Conservation (phyloP, 768 basidiomycete species). For the Agrocybe praecox region DNA sequence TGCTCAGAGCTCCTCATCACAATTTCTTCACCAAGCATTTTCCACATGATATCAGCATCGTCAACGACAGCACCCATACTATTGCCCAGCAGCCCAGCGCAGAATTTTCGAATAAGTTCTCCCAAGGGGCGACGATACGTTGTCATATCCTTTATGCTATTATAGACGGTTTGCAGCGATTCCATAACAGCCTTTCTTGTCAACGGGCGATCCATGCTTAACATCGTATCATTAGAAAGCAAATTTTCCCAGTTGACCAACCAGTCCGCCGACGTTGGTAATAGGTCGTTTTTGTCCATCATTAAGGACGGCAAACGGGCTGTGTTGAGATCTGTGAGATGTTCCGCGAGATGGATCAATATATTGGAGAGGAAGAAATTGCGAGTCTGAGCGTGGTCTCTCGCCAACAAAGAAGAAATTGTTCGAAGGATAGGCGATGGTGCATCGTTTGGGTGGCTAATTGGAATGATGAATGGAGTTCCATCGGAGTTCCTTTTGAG, state of each 20-base stretch:
- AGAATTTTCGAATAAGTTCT: constrained; percentile 55
- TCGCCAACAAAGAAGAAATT: constrained; percentile 62
- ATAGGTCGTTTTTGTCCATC: constrained; percentile 67
- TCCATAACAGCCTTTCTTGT: constrained; percentile 62
- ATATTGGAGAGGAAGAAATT: constrained; percentile 64
- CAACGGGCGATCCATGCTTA: constrained; percentile 44
- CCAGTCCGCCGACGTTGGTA: constrained; percentile 75
- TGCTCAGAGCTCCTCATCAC: constrained; percentile 55
- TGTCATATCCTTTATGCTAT: constrained; percentile 70
- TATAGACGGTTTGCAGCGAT: constrained; percentile 59
- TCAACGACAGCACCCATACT: constrained; percentile 31
- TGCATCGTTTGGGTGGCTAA: constrained; percentile 54
- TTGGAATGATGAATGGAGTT: constrained; percentile 44
- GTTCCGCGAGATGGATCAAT: constrained; percentile 66
- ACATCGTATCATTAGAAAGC: constrained; percentile 48
- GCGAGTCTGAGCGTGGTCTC: constrained; percentile 60
- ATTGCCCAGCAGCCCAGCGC: constrained; percentile 23
- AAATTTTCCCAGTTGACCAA: constrained; percentile 65
- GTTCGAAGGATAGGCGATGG: constrained; percentile 65
- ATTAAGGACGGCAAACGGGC: constrained; percentile 62
- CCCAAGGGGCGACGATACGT: constrained; percentile 58
- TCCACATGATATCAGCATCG: constrained; percentile 50
- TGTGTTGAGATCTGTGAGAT: constrained; percentile 71
- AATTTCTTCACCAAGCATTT: constrained; percentile 69
- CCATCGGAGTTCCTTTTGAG: constrained; percentile 33